Conservation (phyloP, 371 early-diverging fungal genomes). For the Saksenaea vasiformis region DNA sequence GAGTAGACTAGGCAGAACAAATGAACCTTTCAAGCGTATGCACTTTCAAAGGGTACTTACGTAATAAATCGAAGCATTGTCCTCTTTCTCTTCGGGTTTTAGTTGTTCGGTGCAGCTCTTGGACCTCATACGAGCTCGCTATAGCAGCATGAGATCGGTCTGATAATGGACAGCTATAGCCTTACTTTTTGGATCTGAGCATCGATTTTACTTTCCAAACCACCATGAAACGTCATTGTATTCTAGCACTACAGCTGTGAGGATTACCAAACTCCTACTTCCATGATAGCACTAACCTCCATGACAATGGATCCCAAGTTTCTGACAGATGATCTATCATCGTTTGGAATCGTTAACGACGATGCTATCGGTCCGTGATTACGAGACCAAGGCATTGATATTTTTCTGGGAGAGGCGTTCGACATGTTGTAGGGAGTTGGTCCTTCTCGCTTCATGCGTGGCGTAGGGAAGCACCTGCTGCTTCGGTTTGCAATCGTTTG, state of each 20-base stretch:
- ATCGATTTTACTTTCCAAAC: constrained; percentile 21
- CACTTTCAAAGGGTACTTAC: background rate
- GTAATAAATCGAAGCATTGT: background rate
- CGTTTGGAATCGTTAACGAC: background rate
- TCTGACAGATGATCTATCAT: background rate
- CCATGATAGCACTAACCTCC: background rate
- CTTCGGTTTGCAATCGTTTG: background rate
- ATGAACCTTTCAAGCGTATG: background rate
- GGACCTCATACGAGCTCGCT: background rate
- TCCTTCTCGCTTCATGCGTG: background rate
- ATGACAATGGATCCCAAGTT: background rate
- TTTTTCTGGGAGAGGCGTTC: background rate
- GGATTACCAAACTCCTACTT: too few relatives aligned
- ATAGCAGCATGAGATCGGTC: background rate
- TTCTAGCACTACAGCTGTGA: background rate
- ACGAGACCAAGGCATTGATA: background rate
- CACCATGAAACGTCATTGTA: background rate
- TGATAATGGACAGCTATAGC: background rate
- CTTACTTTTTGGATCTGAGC: constrained; percentile 22
- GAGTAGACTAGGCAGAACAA: background rate
- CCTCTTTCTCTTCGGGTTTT: background rate
- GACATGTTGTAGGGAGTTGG: background rate
- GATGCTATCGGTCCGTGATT: background rate
- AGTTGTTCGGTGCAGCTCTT: background rate
- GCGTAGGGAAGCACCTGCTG: background rate